A percentile compares a stretch with the other conserved stretches of the same genome.
phyloP scores from a whole-genome alignment of 2,329 filamentous ascomycete genomes.

The Parascedosporium putredinis region DNA sequence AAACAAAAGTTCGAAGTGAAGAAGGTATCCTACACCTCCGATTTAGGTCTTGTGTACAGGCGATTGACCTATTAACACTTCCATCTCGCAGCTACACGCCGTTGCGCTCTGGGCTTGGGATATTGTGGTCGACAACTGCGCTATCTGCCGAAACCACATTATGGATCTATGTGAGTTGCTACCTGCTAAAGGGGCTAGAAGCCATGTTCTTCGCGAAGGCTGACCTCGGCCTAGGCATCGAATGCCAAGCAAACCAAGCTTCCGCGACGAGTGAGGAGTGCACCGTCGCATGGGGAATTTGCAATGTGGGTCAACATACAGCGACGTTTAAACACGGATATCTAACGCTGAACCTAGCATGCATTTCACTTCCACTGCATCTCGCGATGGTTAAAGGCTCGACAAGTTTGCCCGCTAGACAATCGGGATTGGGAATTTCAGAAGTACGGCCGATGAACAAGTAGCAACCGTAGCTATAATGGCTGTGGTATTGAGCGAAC shows the following conservation, averaged over 20 bases:
- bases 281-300: slow-evolving; percentile 97
- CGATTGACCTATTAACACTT: slow-evolving; percentile 4
- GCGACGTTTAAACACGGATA: slow-evolving; percentile 23
- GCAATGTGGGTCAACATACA: slow-evolving; percentile 63
- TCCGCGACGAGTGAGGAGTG: slow-evolving; percentile 96
- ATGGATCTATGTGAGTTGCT: slow-evolving; percentile 81
- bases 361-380: slow-evolving; percentile 99
- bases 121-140: slow-evolving; percentile 98
- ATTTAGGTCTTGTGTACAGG: too few species aligned
- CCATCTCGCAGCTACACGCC: slow-evolving; percentile 41
- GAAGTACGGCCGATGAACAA: slow-evolving; percentile 68
- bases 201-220: too few species aligned
- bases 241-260: slow-evolving; percentile 97
- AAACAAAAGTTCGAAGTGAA: slow-evolving; percentile 99
- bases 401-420: slow-evolving; percentile 93
- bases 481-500: background rate
- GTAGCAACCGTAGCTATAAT: background rate
- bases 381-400: slow-evolving; percentile 97
- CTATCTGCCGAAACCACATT: slow-evolving; percentile 98
- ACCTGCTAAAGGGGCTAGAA: background rate
- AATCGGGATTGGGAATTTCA: slow-evolving; percentile 99
- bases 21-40: too few species aligned
- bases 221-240: slow-evolving; percentile 74
- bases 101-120: slow-evolving; percentile 99
- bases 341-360: slow-evolving; percentile 50